A percentile compares a stretch with the other conserved stretches of the same genome.
Conservation (phyloP, 1,284 basidiomycete species). For the Puccinia coronata region DNA sequence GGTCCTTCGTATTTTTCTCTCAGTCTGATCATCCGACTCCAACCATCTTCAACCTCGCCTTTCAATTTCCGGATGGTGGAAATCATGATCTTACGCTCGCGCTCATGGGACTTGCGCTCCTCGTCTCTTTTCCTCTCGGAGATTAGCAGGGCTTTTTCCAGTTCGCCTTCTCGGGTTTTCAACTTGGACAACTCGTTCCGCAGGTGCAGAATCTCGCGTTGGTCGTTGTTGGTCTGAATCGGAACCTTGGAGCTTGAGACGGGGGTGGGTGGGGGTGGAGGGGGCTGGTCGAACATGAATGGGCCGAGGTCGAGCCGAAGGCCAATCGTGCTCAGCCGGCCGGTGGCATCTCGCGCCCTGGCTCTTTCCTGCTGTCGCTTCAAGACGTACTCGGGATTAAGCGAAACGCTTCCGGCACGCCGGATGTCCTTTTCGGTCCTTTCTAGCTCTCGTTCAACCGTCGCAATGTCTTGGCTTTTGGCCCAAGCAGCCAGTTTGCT, state of each 20-base stretch:
- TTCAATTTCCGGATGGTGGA: slow-evolving; percentile 24
- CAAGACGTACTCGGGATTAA: slow-evolving; percentile 13
- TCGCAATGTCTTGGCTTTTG: slow-evolving; percentile 28
- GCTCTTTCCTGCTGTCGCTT: slow-evolving; percentile 18
- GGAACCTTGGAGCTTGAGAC: neutral
- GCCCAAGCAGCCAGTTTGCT: slow-evolving; percentile 30
- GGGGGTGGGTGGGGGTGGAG: neutral
- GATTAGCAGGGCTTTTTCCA: neutral
- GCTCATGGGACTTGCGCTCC: slow-evolving; percentile 13
- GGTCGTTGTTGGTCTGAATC: neutral
- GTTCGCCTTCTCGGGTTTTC: neutral
- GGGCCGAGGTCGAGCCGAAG: slow-evolving; percentile 5
- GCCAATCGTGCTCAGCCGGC: slow-evolving; percentile 20
- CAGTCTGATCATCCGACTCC: slow-evolving; percentile 20
- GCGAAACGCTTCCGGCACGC: neutral
- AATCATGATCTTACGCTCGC: slow-evolving; percentile 10
- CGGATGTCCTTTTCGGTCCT: slow-evolving; percentile 14
- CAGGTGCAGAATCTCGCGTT: neutral
- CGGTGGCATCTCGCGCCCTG: slow-evolving; percentile 17
- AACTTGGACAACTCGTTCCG: neutral
- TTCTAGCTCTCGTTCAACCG: slow-evolving; percentile 28
- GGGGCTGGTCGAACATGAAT: slow-evolving; percentile 2
- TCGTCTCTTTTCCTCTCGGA: slow-evolving; percentile 18
- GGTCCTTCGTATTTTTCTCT: slow-evolving; percentile 30
- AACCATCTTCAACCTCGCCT: slow-evolving; percentile 25